Conservation (phyloP, 2,329 filamentous ascomycete genomes). For the Paramyrothecium sp. region DNA sequence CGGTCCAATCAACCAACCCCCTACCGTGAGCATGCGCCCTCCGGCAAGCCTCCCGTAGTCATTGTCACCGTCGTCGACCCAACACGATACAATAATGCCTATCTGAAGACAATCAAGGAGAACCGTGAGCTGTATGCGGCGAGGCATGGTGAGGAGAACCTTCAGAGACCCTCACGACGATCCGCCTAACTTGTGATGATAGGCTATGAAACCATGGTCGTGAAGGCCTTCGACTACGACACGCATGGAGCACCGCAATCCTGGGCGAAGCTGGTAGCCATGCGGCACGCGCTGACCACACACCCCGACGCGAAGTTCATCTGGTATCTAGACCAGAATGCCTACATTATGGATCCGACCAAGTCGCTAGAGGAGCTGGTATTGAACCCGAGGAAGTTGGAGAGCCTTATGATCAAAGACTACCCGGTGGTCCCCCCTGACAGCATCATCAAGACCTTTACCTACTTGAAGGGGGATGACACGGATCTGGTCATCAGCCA, state of each 20-base stretch:
- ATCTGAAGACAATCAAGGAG: slow-evolving; percentile 71
- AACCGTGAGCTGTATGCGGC: slow-evolving; percentile 85
- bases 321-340: slow-evolving; percentile 83
- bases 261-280: slow-evolving; percentile 79
- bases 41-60: slow-evolving; percentile 64
- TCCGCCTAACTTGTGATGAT: slow-evolving; percentile 7
- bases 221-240: slow-evolving; percentile 73
- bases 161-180: neutral
- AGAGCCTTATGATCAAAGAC: slow-evolving; percentile 80
- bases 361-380: slow-evolving; percentile 70
- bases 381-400: slow-evolving; percentile 64
- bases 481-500: slow-evolving; percentile 83
- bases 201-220: slow-evolving; percentile 88
- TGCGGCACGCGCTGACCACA: slow-evolving; percentile 83
- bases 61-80: slow-evolving; percentile 84
- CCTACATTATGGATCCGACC: slow-evolving; percentile 83
- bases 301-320: slow-evolving; percentile 77
- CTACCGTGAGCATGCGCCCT: slow-evolving; percentile 37
- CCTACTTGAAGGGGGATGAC: slow-evolving; percentile 72
- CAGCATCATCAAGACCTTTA: slow-evolving; percentile 94
- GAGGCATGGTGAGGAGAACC: slow-evolving; percentile 68
- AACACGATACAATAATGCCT: slow-evolving; percentile 59
- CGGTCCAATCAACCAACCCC: slow-evolving; percentile 23
- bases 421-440: slow-evolving; percentile 88
- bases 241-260: slow-evolving; percentile 57